Conservation (phyloP, 805 yeast genomes). For the Metschnikowia picachoensis region DNA sequence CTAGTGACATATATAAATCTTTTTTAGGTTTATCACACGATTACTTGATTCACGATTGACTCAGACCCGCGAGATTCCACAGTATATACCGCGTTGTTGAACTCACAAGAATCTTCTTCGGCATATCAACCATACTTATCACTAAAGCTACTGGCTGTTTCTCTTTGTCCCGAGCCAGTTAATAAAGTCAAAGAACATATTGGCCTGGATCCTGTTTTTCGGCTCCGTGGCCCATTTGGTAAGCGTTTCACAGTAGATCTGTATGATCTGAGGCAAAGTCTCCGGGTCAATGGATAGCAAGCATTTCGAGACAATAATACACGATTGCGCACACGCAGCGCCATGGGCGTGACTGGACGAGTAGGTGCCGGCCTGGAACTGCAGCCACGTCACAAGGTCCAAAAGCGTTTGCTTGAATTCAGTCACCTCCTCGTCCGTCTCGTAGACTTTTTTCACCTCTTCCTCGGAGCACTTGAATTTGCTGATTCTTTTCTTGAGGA, state of each 20-base stretch:
- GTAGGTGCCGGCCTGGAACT: conserved; percentile 38
- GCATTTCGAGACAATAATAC: conserved; percentile 62
- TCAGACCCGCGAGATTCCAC: too few relatives aligned
- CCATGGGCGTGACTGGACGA: conserved; percentile 47
- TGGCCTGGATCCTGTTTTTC: conserved; percentile 46
- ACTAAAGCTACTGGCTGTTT: background rate
- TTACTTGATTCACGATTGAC: too few relatives aligned
- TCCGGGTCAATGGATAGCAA: conserved; percentile 35
- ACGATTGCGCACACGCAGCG: conserved; percentile 59
- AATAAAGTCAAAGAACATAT: conserved; percentile 69
- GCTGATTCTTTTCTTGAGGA: conserved; percentile 58
- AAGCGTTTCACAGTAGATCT: conserved; percentile 52
- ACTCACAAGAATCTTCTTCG: too few relatives aligned
- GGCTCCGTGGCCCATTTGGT: conserved; percentile 55
- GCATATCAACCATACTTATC: too few relatives aligned
- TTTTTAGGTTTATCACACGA: too few relatives aligned
- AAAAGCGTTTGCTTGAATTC: conserved; percentile 21
- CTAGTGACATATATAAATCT: too few relatives aligned
- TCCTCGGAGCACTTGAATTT: conserved; percentile 38
- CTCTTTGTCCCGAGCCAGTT: conserved; percentile 56
- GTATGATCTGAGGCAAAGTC: conserved; percentile 44
- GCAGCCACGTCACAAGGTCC: conserved; percentile 39
- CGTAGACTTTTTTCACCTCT: conserved; percentile 18
- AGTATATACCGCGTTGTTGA: too few relatives aligned
- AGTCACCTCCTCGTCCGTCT: conserved; percentile 15